Evolutionary conservation across 2,329 filamentous ascomycete species (phyloP).

Genomic region (Colletotrichum chrysophilum): DNA sequence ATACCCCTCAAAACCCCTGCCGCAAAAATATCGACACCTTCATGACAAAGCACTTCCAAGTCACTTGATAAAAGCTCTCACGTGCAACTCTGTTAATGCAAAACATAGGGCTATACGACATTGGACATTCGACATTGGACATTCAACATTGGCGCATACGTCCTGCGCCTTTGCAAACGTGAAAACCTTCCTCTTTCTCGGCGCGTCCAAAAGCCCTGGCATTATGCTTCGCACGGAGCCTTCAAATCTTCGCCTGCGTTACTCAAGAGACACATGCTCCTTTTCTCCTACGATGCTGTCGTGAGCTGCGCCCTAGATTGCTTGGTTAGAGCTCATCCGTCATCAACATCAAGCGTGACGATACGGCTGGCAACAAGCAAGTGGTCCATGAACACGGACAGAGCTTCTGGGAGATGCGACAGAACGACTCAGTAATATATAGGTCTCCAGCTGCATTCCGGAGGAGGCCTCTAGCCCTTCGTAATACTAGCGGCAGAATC

Average conservation of each 20-base stretch:
- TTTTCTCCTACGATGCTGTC: not conserved
- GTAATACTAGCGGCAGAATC: constrained; percentile 30
- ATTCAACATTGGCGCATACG: not conserved
- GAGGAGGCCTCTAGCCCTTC: constrained; percentile 19
- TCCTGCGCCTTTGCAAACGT: not conserved
- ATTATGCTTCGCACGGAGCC: not conserved
- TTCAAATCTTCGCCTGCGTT: not conserved
- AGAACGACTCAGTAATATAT: not conserved
- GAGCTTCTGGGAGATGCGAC: not conserved
- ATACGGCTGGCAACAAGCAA: not conserved
- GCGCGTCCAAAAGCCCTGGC: not conserved
- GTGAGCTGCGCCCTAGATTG: not conserved
- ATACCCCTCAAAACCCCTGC: not conserved
- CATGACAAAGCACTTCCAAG: not conserved
- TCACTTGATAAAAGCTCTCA: not conserved
- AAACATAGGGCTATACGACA: constrained; percentile 5
- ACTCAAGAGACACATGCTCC: not conserved
- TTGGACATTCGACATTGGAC: not conserved
- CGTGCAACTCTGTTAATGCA: not conserved
- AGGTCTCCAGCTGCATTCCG: constrained; percentile 8
- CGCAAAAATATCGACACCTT: not conserved
- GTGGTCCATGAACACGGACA: not conserved
- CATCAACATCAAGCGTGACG: not conserved
- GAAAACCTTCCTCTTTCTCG: not conserved
- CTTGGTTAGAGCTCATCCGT: not conserved